Evolutionary conservation across 805 yeast genomes (phyloP), one percentile per base, ranked within the genome.

Genomic region (Yamadazyma laniorum): DNA sequence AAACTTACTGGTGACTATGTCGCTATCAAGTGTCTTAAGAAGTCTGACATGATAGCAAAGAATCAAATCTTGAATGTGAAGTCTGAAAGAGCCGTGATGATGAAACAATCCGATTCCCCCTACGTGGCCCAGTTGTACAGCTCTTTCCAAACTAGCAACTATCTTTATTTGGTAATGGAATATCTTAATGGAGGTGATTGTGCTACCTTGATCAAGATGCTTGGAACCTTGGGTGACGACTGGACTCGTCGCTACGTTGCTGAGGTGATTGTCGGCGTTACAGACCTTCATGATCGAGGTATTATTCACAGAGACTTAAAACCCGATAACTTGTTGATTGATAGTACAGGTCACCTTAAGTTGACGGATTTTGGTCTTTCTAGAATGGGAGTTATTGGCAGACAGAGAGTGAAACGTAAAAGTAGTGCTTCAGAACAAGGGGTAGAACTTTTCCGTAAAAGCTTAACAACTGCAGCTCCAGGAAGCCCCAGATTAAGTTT

Each of bases 81-180:
- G 52, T 85, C 96, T 1, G 99, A 95, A 58, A 68, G 99, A 31
- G 96, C 97, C 0, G 91, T 91, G n/a, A 82, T 93, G 89, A 93
- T 93, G 95, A 82, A 95, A 2, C 98, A 93, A 55, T 78, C 95
- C 2, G 91, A 89, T 45, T 84, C 91, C 26, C 95, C 96, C 0
- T 88, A 84, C 56, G 97, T 93, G 43, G 98, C 96, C 1, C 89
- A 83, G 53, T 67, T 93, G 21, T 85, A 80, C 52, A 85, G 85
- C 35, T 83, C 95, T 23, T 93, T 93, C 59, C 99, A 93, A 62
- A 86, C 87, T 43, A 77, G 78, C 34, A 95, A 88, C 44, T 89
- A 83, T 55, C 66, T 93, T 13, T 93, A 86, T 53, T 68, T 93
- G 49, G 99, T 93, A 2, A 91, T 95, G 98, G 99, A 93, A 58